Evolutionary conservation across 148 eudicot species (phyloP), one percentile per base, ranked within the genome.

Genomic region (Vaccinium myrtillus): DNA sequence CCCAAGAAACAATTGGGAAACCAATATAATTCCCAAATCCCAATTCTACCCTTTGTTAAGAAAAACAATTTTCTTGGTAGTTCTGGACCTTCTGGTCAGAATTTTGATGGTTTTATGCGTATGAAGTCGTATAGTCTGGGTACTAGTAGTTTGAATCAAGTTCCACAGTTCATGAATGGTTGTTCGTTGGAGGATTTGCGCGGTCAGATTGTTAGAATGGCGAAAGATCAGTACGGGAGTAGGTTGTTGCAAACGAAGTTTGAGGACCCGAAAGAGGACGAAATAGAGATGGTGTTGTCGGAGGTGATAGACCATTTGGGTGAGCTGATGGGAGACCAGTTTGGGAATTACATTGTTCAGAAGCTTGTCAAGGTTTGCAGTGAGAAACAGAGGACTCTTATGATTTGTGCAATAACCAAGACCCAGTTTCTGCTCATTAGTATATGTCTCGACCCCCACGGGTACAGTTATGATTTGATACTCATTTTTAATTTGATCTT

Each of bases 341-440:
- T 59, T 54, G 92, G 92, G 15, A 83, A 86, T 32, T 73, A 73
- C 18, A 73, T 73, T 73, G 18, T 73, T 63, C 87, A 84, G 82
- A 91, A 87, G 85, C 87, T 91, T 78, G 83, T 91, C 69, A 83
- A 59, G 39, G 87, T 87, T 3, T 88, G 90, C 55, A 81, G 78
- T 76, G 92, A 89, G 83, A 83, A 87, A 61, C 90, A 89, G 86
- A 91, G 87, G 88, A 86, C 84, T 23, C 74, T 67, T 75, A 86
- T 91, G 46, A 43, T 89, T 78, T 13, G 51, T 21, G 58, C 87
- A 39, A 54, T 87, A 39, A 84, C 90, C 51, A 78, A 53, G 79
- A 14, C 19, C 11, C 84, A 86, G 0, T 77, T 25, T 81, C 80
- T 85, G 1, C 82, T 91, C 27, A 43, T 91, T 49, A 21, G 43